Conservation (phyloP, 345 rosid species). For the Cardamine chenopodiifolia region DNA sequence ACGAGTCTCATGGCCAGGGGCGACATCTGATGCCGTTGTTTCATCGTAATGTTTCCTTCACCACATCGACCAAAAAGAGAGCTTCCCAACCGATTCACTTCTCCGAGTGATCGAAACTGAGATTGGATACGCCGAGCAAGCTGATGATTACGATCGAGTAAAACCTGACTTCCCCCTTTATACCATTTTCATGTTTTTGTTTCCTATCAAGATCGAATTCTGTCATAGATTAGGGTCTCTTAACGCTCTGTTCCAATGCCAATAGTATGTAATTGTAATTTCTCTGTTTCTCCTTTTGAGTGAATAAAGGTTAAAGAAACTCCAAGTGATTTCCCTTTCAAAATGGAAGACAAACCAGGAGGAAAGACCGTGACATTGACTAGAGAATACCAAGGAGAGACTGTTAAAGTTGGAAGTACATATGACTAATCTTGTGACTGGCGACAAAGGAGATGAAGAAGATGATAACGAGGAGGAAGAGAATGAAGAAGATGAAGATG, state of each 20-base stretch:
- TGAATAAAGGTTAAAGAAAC: constrained; percentile 55
- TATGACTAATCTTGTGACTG: constrained; percentile 88
- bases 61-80: constrained; percentile 47
- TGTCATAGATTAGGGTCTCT: neutral
- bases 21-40: constrained; percentile 28
- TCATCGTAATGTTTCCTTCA: constrained; percentile 31
- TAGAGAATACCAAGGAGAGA: constrained; percentile 73
- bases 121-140: constrained; percentile 63
- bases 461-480: constrained; percentile 46
- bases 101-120: constrained; percentile 66
- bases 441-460: constrained; percentile 48
- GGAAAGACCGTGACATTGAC: constrained; percentile 57
- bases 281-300: constrained; percentile 22
- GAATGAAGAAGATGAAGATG: constrained; percentile 41
- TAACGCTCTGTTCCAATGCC: constrained; percentile 8
- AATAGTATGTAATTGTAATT: neutral
- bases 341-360: constrained; percentile 76
- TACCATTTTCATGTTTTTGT: constrained; percentile 1
- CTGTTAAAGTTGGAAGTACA: constrained; percentile 72
- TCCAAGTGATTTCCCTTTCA: constrained; percentile 74
- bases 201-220: neutral
- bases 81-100: constrained; percentile 57
- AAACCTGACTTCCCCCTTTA: neutral
- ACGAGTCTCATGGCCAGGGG: constrained; percentile 15
- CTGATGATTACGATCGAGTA: constrained; percentile 62